Percentiles rank a stretch among this genome's conserved stretches.
These are phyloP conservation scores for Pulveroboletus frians DNA, from an alignment of 768 basidiomycete genomes.

Conservation along the genomic window DNA sequence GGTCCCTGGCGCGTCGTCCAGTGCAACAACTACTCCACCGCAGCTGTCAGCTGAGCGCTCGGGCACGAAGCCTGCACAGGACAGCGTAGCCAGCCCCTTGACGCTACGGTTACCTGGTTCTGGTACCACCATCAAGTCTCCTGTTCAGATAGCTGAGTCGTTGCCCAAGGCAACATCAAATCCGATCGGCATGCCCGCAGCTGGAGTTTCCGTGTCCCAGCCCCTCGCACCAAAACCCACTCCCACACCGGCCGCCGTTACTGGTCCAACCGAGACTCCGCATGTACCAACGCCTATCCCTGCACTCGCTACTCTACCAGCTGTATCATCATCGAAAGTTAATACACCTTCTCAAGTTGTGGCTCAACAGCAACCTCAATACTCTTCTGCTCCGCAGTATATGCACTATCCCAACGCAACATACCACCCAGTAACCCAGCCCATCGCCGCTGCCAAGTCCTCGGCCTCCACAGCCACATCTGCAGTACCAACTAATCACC, in stretches of 20 bases:
- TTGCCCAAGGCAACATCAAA: constrained; percentile 18
- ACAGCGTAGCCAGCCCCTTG: constrained; percentile 16
- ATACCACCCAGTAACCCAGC: constrained; percentile 36
- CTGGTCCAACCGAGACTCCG: constrained; percentile 15
- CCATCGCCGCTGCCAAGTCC: constrained; percentile 16
- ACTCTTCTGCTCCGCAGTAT: constrained; percentile 32
- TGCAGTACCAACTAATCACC: constrained; percentile 8
- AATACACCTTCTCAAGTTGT: constrained; percentile 30
- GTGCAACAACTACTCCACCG: constrained; percentile 11
- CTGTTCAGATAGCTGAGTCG: constrained; percentile 17
- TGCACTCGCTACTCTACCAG: constrained; percentile 6
- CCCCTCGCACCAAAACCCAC: constrained; percentile 26
- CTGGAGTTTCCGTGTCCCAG: constrained; percentile 12
- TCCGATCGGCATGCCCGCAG: constrained; percentile 9
- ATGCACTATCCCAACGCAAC: constrained; percentile 54
- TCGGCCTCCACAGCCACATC: constrained; percentile 8
- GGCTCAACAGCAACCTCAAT: constrained; percentile 31
- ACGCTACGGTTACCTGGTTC: constrained; percentile 23
- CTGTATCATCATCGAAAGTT: constrained; percentile 14
- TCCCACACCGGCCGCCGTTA: constrained; percentile 11
- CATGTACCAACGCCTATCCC: constrained; percentile 19
- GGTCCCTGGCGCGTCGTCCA: constrained; percentile 39
- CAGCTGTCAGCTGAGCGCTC: constrained; percentile 14
- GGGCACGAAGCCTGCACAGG: constrained; percentile 14
- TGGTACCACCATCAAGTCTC: constrained; percentile 14